Conservation (phyloP, 176 grass and related monocot genomes). For the Aechmea fasciata region DNA sequence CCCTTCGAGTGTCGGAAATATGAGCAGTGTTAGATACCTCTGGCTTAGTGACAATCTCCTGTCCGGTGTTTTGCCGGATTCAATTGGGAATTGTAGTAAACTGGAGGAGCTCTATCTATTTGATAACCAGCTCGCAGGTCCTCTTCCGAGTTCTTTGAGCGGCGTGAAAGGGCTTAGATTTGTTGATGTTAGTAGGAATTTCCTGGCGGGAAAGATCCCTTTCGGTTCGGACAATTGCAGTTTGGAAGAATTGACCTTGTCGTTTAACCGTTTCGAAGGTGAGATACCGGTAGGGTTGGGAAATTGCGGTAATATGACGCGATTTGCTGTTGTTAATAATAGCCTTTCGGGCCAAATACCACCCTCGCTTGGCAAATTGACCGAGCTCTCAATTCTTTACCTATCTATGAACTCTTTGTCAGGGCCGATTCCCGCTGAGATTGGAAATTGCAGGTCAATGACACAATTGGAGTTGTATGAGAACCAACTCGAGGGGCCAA, state of each 20-base stretch:
- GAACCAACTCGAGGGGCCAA: conserved; percentile 41
- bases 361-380: conserved; percentile 36
- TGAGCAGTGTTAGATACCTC: conserved; percentile 27
- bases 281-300: conserved; percentile 41
- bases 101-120: conserved; percentile 45
- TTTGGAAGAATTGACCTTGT: conserved; percentile 41
- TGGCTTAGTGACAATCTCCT: conserved; percentile 38
- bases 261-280: conserved; percentile 41
- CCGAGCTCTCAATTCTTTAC: conserved; percentile 41
- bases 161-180: conserved; percentile 26
- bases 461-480: conserved; percentile 30
- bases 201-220: conserved; percentile 44
- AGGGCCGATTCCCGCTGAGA: conserved; percentile 49
- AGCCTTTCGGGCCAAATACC: conserved; percentile 49
- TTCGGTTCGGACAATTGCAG: conserved; percentile 40
- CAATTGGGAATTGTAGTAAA: conserved; percentile 51
- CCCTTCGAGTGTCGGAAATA: conserved; percentile 28
- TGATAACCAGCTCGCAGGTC: conserved; percentile 49
- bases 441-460: conserved; percentile 34
- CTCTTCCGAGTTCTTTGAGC: conserved; percentile 40
- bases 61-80: conserved; percentile 46
- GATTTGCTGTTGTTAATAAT: conserved; percentile 37
- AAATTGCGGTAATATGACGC: conserved; percentile 39
- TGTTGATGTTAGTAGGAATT: conserved; percentile 38
- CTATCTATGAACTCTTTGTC: conserved; percentile 63